These are phyloP conservation scores for Ascosphaera apis DNA, from an alignment of 2,329 filamentous ascomycete genomes.

Conservation along the genomic window DNA sequence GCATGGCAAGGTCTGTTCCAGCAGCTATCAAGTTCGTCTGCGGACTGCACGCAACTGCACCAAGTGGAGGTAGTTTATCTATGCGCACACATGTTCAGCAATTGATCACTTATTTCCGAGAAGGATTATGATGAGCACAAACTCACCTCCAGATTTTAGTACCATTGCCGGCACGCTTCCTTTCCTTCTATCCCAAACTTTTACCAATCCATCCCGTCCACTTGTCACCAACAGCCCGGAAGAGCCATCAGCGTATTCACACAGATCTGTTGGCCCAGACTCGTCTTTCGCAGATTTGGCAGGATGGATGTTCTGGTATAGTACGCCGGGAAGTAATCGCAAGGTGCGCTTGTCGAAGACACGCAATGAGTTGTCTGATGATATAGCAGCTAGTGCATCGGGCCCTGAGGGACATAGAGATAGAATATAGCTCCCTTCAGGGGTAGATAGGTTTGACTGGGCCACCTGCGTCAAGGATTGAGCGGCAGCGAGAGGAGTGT, in stretches of 20 bases:
- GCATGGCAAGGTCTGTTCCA: constrained; percentile 29
- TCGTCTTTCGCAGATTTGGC: no score
- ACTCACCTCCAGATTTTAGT: not conserved
- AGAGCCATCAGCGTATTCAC: constrained; percentile 7
- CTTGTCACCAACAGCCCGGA: constrained; percentile 13
- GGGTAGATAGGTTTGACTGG: constrained; percentile 16
- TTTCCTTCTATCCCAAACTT: constrained; percentile 18
- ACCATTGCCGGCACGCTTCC: constrained; percentile 1
- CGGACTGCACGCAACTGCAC: constrained; percentile 28
- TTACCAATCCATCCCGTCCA: constrained; percentile 19
- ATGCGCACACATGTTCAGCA: constrained; percentile 6
- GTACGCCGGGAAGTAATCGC: constrained; percentile 8
- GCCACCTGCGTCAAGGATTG: no score
- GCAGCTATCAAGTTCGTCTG: constrained; percentile 27
- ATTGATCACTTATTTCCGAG: constrained; percentile 3
- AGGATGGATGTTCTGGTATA: constrained; percentile 5
- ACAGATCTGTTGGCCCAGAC: constrained; percentile 8
- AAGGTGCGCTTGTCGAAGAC: constrained; percentile 17
- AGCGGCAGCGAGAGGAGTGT: no score
- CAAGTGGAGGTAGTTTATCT: constrained; percentile 28
- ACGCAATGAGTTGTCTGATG: constrained; percentile 23
- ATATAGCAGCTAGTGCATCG: constrained; percentile 18
- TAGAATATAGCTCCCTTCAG: constrained; percentile 21
- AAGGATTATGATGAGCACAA: constrained; percentile 2
- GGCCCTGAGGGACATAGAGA: constrained; percentile 12